These are phyloP conservation scores for Curvularia sp. DNA, from an alignment of 2,329 filamentous ascomycete genomes.

Conservation along the genomic window DNA sequence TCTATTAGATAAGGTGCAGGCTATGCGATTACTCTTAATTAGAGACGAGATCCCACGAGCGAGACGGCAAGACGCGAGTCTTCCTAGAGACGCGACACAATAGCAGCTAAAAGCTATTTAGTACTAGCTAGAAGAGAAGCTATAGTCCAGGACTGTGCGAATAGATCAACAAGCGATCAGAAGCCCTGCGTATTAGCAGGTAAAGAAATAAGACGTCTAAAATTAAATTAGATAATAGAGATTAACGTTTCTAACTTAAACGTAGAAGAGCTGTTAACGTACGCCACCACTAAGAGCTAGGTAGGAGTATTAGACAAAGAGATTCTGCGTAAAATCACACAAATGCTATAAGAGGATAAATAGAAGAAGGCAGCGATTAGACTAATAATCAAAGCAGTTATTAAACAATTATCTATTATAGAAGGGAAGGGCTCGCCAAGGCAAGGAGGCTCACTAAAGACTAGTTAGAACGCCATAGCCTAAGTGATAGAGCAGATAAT, in stretches of 20 bases:
- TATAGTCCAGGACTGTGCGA: not conserved
- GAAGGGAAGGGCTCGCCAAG: not conserved
- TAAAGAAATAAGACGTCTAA: too few species aligned
- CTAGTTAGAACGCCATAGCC: not conserved
- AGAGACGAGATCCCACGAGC: not conserved
- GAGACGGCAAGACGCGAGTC: not conserved
- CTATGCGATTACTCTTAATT: not conserved
- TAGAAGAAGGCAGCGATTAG: not conserved
- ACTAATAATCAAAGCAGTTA: not conserved
- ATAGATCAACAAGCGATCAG: not conserved
- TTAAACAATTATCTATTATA: not conserved
- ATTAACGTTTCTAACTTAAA: not conserved
- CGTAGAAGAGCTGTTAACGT: not conserved
- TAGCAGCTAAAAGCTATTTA: not conserved
- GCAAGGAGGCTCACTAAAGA: not conserved
- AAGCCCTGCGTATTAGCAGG: not conserved
- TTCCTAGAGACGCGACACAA: not conserved
- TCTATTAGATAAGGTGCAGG: not conserved
- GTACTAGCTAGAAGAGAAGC: not conserved
- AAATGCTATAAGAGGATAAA: not conserved
- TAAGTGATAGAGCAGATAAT: not conserved
- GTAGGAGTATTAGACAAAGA: not conserved
- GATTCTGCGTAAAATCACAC: not conserved
- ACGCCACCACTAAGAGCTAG: conserved; percentile 1
- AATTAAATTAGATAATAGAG: not conserved